Base-by-base conservation (phyloP, 495 filamentous ascomycete genomes). In the Immersiella caudata region DNA sequence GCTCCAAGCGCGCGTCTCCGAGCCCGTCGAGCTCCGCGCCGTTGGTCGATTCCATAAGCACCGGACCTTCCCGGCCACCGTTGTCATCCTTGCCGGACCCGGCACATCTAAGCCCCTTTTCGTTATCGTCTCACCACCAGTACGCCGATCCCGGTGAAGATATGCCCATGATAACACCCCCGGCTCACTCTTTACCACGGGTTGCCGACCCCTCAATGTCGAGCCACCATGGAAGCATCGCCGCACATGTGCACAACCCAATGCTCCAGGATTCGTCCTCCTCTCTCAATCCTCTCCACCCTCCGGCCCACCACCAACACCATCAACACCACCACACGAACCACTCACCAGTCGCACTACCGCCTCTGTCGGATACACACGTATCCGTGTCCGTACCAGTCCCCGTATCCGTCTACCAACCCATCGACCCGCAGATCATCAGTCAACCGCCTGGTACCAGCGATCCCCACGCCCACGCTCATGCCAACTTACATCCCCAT, bases 361-460 rank as follows among this genome's bases (percentile, higher is more conserved):
- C 70, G 12, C 60, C 70, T 1, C 58, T 71, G 14, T 6, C 51
- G 6, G 58, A 68, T 27, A 57, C 64, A 3, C 63, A 35, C 72
- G n/a, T 46, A 71, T 70, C 58, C 62, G 71, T 18, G 67, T 59
- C 46, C 25, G 40, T 76, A 72, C 20, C 64, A 66, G 7, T 71
- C 70, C 62, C 71, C 59, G 55, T 67, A 8, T 58, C 62, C 25
- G 71, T 77, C 55, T 84, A 81, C 73, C 79, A 82, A 24, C 81
- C 81, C 0, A 82, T 84, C 71, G 80, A 84, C 65, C 82, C 82
- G n/a, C 80, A 82, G 66, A 81, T 84, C 64, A 84, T 84, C 65
- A 79, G 72, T 16, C 81, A 82, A 46, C 68, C 74, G 5, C 40
- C 71, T 4, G 66, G 74, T 40, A 26, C 58, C 26, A 36, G 24